Evolutionary conservation across 129 eudicot genomes (phyloP), one percentile per base, ranked within the genome.

Genomic region (Dittrichia graveolens): DNA sequence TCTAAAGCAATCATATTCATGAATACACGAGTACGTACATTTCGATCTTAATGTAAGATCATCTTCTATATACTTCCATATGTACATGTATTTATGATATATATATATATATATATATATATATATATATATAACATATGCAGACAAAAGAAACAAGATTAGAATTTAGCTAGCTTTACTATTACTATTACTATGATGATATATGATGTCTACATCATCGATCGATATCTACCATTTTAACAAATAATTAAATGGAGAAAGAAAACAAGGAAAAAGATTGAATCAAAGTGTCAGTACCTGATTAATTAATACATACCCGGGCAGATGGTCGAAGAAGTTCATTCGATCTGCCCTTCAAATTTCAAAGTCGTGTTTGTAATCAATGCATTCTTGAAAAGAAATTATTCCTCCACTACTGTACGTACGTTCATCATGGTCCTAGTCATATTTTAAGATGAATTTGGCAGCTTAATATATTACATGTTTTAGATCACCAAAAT

Each of bases 251-350:
- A 50, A 57, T 5, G 14, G 8, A 13, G 42, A 47, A 67, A 46
- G 37, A 66, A 61, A 18, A 57, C 18, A 18, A 8, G 4, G 40
- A 47, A 14, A 69, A 77, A 77, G 57, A 69, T 69, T 60, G 81
- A 69, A 67, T 67, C 55, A 24, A 57, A 62, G 40, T 69, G 81
- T 77, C 81, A 77, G 64, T 69, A 77, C 81, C 81, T 69, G 69
- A 77, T 70, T 52, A 62, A 50, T 39, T 42, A 71, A 43, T 70
- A 65, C 64, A 78, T 62, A 66, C 34, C 15, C 48, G 37, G 31
- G n/a, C n/a, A n/a, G n/a, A n/a, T n/a, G n/a, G n/a, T n/a, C 55
- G 10, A 24, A 70, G 24, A 61, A 50, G 11, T 14, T 52, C 19
- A 7, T 18, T 64, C 8, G n/a, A 10, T 69, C 77, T 52, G 67